A percentile compares a stretch with the other conserved stretches of the same genome.
Evolutionary conservation across 2,329 filamentous ascomycete genomes (phyloP).

Genomic region (Neocatenulostroma microsporum): DNA sequence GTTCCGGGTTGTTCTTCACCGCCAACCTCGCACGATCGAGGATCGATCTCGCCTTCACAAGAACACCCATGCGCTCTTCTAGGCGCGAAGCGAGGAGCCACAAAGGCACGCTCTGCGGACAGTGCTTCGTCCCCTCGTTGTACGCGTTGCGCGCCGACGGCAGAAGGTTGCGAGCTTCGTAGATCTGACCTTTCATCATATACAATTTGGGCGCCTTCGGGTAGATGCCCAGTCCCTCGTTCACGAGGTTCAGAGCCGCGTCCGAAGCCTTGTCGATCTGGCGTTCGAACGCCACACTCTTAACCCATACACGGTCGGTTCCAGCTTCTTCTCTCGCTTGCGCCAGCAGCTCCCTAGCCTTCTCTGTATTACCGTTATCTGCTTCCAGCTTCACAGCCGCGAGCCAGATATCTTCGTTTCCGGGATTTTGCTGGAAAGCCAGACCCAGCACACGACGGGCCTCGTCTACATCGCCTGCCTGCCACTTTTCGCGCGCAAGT

Average conservation of each 20-base stretch:
- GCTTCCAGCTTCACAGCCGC: conserved; percentile 94
- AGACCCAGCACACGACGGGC: conserved; percentile 76
- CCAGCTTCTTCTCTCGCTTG: conserved; percentile 81
- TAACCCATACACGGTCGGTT: conserved; percentile 95
- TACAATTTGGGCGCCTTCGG: conserved; percentile 81
- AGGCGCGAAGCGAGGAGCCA: conserved; percentile 85
- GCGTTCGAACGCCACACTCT: conserved; percentile 87
- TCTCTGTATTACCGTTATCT: conserved; percentile 72
- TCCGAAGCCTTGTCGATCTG: conserved; percentile 72
- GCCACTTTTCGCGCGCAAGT: conserved; percentile 90
- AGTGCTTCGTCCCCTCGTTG: conserved; percentile 76
- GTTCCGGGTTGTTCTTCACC: conserved; percentile 70
- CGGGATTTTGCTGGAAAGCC: conserved; percentile 90
- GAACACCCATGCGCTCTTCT: conserved; percentile 73
- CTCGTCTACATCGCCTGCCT: conserved; percentile 77
- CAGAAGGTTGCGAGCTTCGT: conserved; percentile 71
- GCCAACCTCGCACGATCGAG: conserved; percentile 85
- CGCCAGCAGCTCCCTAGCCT: conserved; percentile 72
- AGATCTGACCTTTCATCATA: conserved; percentile 99
- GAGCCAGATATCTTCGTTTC: conserved; percentile 97
- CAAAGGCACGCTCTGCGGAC: conserved; percentile 72
- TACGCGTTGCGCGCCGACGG: conserved; percentile 87
- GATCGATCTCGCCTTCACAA: conserved; percentile 88
- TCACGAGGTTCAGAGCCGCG: conserved; percentile 75
- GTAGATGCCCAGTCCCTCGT: conserved; percentile 79